Evolutionary conservation across 108 stramenopile genomes (phyloP), one percentile per base, ranked within the genome.

Genomic region (Phaeodactylum tricornutum): DNA sequence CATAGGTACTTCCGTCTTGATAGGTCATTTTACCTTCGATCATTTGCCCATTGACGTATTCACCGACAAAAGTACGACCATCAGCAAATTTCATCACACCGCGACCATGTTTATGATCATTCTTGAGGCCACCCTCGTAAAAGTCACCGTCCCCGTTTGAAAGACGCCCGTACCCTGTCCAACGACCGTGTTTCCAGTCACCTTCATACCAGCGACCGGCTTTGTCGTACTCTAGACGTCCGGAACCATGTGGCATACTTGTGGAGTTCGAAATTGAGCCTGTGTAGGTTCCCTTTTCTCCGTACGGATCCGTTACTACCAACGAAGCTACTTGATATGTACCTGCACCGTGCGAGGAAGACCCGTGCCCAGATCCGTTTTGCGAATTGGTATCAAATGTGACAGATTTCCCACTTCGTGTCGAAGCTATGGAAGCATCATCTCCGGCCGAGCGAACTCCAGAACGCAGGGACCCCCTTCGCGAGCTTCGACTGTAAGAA

Each of bases 131-230:
- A 33, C 74, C 74, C 57, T 75, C 74, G 42, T 75, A 75, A 38
- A 64, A 66, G 32, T 74, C 67, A 3, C 72, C 72, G 48, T 74
- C 67, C 17, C 67, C 67, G 45, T 74, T 67, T 28, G 58, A 61
- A 23, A 68, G 27, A 19, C 67, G 52, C 1, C 72, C 72, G 16
- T 59, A 48, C 40, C 72, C 72, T 22, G 72, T 67, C 72, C 72
- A 74, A 35, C 72, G 61, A 28, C 72, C 72, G 44, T 67, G 72
- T 17, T 58, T 67, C 72, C 72, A 74, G 26, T 67, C 67, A 27
- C 72, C 71, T 43, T 74, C 67, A 38, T 74, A 74, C 72, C 72
- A 74, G 20, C 72, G 57, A 25, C 66, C 66, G 31, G 62, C 72
- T 46, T 61, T 60, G 33, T 67, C 72, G 37, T 74, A 74, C 43